A percentile compares a stretch with the other conserved stretches of the same genome.
These are phyloP conservation scores for Penicillium digitatum DNA, from an alignment of 2,329 filamentous ascomycete species.

Conservation along the genomic window DNA sequence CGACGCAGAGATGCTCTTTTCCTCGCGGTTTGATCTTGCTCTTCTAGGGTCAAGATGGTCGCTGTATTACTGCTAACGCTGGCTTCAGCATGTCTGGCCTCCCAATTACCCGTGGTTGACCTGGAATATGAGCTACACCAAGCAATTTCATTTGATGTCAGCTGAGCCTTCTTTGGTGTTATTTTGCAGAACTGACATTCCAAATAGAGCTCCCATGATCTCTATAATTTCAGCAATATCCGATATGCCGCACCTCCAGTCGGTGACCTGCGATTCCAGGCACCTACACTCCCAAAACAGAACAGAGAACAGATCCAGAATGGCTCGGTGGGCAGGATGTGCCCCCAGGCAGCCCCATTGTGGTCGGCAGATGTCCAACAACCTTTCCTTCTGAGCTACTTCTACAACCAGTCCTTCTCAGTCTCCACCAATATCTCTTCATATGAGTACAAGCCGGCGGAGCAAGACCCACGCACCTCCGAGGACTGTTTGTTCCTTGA, in stretches of 20 bases:
- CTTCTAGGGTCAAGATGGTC: slow-evolving; percentile 8
- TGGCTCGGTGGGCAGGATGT: slow-evolving; percentile 44
- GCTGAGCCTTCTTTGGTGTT: not conserved
- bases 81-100: slow-evolving; percentile 17
- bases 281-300: slow-evolving; percentile 43
- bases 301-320: slow-evolving; percentile 47
- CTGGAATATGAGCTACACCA: slow-evolving; percentile 53
- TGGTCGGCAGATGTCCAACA: slow-evolving; percentile 38
- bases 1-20: not conserved
- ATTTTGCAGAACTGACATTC: not conserved
- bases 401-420: slow-evolving; percentile 14
- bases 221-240: slow-evolving; percentile 57
- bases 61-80: slow-evolving; percentile 9
- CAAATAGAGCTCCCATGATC: slow-evolving; percentile 29
- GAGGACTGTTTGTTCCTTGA: slow-evolving; percentile 41
- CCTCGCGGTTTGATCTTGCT: not conserved
- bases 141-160: slow-evolving; percentile 31
- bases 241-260: slow-evolving; percentile 54
- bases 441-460: slow-evolving; percentile 16
- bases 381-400: slow-evolving; percentile 18
- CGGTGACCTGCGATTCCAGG: slow-evolving; percentile 50
- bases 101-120: slow-evolving; percentile 45
- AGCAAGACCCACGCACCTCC: slow-evolving; percentile 25
- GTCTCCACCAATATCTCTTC: slow-evolving; percentile 21
- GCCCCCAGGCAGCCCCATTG: slow-evolving; percentile 44